phyloP scores from a whole-genome alignment of 163 green algal genomes.

The Smithsoniella earleae region DNA sequence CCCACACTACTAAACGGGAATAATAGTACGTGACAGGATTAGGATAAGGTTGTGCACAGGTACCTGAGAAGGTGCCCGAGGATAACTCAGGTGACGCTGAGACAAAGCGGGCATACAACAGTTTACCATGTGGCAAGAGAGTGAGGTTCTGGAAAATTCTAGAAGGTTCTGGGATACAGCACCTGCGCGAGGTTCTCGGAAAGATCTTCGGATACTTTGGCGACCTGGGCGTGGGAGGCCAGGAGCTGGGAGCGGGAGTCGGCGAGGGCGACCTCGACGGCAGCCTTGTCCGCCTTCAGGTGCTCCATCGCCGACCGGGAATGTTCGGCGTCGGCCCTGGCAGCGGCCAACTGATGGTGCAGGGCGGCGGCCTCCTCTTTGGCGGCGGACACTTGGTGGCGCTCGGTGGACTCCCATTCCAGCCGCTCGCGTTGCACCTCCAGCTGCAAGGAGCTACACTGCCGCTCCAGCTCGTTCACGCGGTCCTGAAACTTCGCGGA shows the following conservation, averaged over 20 bases:
- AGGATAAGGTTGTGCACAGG: neutral
- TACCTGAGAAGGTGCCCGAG: neutral
- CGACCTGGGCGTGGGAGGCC: neutral
- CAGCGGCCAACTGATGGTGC: neutral
- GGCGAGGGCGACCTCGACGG: neutral
- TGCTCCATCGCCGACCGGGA: neutral
- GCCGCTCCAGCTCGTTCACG: neutral
- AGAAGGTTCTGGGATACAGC: no score
- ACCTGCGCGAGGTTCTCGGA: neutral
- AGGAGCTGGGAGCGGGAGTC: neutral
- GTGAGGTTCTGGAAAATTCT: no score
- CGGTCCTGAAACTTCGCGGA: neutral
- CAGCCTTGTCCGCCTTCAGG: neutral
- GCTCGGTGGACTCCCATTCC: neutral
- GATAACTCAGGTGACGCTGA: neutral
- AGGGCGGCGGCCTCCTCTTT: neutral
- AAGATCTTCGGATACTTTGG: slow-evolving; percentile 23
- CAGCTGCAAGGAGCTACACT: neutral
- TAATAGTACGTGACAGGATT: neutral
- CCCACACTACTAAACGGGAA: neutral
- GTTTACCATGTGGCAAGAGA: no score
- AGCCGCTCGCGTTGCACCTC: slow-evolving; percentile 14
- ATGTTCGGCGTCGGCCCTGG: neutral
- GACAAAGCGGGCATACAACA: neutral
- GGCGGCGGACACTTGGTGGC: neutral